Percentiles rank a stretch among this genome's conserved stretches.
Conservation (phyloP, 2,329 filamentous ascomycete species). For the Amesomyces nigricolor region DNA sequence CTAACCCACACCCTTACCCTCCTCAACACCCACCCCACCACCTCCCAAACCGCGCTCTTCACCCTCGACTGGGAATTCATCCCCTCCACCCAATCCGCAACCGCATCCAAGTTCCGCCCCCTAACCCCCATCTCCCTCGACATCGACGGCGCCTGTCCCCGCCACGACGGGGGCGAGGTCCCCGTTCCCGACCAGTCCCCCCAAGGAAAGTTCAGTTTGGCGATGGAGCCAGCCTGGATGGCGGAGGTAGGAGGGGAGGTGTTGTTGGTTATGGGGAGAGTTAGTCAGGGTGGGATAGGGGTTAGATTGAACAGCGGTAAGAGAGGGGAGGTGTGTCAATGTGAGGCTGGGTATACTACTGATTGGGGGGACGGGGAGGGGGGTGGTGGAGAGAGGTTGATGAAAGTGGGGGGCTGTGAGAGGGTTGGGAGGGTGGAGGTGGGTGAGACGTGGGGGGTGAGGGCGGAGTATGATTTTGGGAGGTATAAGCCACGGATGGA, state of each 20-base stretch:
- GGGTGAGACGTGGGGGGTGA: constrained; percentile 19
- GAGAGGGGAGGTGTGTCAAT: constrained; percentile 13
- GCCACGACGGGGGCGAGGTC: constrained; percentile 14
- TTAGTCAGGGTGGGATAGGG: constrained; percentile 21
- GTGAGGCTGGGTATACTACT: constrained; percentile 20
- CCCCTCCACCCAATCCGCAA: background rate
- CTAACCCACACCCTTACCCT: constrained; percentile 20
- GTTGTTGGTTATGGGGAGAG: constrained; percentile 7
- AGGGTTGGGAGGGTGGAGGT: constrained; percentile 11
- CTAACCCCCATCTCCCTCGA: constrained; percentile 26
- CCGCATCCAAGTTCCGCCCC: constrained; percentile 13
- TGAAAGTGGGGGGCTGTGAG: constrained; percentile 18
- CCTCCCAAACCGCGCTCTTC: constrained; percentile 16
- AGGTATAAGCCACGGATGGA: constrained; percentile 18
- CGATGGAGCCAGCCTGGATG: constrained; percentile 20
- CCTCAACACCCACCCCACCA: constrained; percentile 20
- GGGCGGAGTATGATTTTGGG: constrained; percentile 23
- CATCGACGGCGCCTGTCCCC: constrained; percentile 24
- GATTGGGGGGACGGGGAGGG: background rate
- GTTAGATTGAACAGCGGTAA: constrained; percentile 16
- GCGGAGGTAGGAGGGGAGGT: constrained; percentile 13
- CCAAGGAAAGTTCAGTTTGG: constrained; percentile 7
- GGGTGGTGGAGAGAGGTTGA: constrained; percentile 14
- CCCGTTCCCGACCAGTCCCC: constrained; percentile 4
- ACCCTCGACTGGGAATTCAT: constrained; percentile 25